Base-by-base conservation (phyloP, 495 filamentous ascomycete genomes). In the Paragyromitra xinjiangensis region DNA sequence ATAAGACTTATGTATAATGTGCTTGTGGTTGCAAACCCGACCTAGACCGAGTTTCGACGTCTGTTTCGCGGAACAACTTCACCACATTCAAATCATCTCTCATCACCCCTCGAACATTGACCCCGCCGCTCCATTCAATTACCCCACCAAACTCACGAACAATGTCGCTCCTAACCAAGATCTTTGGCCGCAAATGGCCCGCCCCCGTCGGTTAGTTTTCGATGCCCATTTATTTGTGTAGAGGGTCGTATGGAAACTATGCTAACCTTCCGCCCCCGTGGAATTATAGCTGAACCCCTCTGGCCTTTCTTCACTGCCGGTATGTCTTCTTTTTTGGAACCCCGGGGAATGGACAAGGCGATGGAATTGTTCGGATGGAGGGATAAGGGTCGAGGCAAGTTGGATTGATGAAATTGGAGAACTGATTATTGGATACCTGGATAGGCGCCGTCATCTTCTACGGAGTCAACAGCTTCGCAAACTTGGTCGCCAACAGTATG, bases 271-370 rank as follows among this genome's bases (percentile, higher is more conserved):
- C 44, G 40, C 45, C 50, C 48, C 26, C 55, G 24, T 62, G 81
- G 64, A 62, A 75, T 78, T 66, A 64, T 84, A 98, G 95, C 92
- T 86, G 86, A 88, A 87, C 94, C 94, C 78, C 89, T 96, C 90
- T 90, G 88, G 82, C 95, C 95, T 68, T 98, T 98, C 90, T 96
- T 91, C 88, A 86, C 88, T 86, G 94, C 95, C 83, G 94, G 95
- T 98, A 95, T 83, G 94, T 66, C 50, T 78, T 34, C 80, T 67
- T 45, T 48, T 62, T 26, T 6, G 22, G 45, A 45, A 7, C 16
- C 40, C 48, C 11, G 7, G n/a, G 39, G 61, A n/a, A 37, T 8
- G 16, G 26, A 19, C 29, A 12, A 71, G 16, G 14, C 26, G 39
- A 70, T 48, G 40, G 66, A 50, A 66, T 50, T 26, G 3, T 44